phyloP scores from a whole-genome alignment of 441 rosid species.

The Arabidopsis hybrid region DNA sequence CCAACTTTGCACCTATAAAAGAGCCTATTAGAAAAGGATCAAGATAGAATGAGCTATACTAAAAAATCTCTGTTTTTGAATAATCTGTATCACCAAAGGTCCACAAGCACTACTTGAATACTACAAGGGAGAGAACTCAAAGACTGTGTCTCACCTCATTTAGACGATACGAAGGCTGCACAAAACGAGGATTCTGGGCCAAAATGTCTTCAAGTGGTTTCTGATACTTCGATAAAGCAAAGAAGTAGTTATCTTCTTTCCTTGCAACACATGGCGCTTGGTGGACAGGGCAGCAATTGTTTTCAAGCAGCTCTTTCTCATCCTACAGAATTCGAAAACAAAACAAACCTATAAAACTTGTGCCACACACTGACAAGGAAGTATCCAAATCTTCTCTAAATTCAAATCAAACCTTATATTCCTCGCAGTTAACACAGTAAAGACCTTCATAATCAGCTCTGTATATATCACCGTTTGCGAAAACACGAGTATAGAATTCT shows the following conservation, averaged over 20 bases:
- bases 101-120: conserved; percentile 27
- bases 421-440: conserved; percentile 95
- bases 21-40: conserved; percentile 35
- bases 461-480: conserved; percentile 88
- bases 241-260: conserved; percentile 95
- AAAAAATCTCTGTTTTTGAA: neutral
- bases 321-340: conserved; percentile 58
- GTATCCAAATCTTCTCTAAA: neutral
- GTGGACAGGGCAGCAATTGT: conserved; percentile 84
- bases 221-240: conserved; percentile 92
- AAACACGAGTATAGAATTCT: conserved; percentile 83
- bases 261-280: conserved; percentile 79
- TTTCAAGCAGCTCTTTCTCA: conserved; percentile 85
- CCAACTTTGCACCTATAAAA: conserved; percentile 90
- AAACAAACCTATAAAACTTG: conserved; percentile 9
- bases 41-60: conserved; percentile 26
- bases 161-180: conserved; percentile 88
- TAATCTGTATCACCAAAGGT: conserved; percentile 18
- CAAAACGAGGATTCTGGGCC: conserved; percentile 71
- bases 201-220: conserved; percentile 74
- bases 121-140: conserved; percentile 7
- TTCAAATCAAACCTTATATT: conserved; percentile 71
- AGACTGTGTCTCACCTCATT: conserved; percentile 69
- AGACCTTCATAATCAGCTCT: conserved; percentile 90
- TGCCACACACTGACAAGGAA: conserved; percentile 1